Conservation (phyloP, 2,329 filamentous ascomycete species). For the Diaporthe sp. region DNA sequence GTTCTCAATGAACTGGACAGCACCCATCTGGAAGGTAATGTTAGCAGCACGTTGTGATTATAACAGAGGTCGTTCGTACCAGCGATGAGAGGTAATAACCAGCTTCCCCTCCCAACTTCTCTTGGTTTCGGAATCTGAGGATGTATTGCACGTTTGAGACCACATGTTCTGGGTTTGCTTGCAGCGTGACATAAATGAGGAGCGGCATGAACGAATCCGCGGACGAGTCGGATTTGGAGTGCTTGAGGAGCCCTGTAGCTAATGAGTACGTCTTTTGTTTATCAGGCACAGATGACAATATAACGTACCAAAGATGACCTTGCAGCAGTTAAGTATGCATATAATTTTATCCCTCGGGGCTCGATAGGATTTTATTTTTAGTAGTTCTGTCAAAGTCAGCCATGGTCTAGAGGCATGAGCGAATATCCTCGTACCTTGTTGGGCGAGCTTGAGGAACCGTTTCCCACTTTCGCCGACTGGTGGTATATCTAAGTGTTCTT, state of each 20-base stretch:
- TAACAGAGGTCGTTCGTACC: constrained; percentile 56
- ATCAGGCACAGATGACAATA: neutral
- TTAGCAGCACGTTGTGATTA: neutral
- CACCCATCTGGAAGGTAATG: constrained; percentile 77
- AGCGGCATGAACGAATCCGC: constrained; percentile 96
- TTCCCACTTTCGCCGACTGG: constrained; percentile 86
- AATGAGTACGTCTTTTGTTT: neutral
- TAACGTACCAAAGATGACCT: constrained; percentile 91
- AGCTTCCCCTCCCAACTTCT: constrained; percentile 96
- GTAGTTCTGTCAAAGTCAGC: constrained; percentile 73
- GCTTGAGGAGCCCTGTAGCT: constrained; percentile 80
- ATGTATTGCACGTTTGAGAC: constrained; percentile 99
- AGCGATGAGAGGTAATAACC: constrained; percentile 98
- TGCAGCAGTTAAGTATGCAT: constrained; percentile 98
- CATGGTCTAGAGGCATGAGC: constrained; percentile 39
- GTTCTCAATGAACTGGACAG: constrained; percentile 96
- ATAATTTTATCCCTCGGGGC: constrained; percentile 99
- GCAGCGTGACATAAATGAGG: constrained; percentile 94
- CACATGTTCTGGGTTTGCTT: constrained; percentile 93
- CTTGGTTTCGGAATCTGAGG: constrained; percentile 94
- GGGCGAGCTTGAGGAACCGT: constrained; percentile 88
- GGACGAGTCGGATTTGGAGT: constrained; percentile 92
- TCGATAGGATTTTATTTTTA: constrained; percentile 97
- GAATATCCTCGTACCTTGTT: constrained; percentile 74
- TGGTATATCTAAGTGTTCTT: constrained; percentile 94